phyloP scores from a whole-genome alignment of 495 filamentous ascomycete genomes.

The Aspergillus wentii region DNA sequence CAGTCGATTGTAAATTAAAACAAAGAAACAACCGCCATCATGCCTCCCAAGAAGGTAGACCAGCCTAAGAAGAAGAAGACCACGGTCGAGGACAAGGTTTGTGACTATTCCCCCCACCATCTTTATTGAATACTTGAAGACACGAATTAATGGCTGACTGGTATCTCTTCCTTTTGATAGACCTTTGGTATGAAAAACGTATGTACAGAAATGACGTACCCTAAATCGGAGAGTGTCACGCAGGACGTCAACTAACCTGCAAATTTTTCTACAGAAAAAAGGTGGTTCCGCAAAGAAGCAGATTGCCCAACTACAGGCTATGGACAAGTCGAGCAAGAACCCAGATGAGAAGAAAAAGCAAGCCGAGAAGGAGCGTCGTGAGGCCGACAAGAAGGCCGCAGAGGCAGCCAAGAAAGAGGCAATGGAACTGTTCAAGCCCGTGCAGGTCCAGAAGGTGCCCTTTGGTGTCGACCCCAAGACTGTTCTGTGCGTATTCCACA shows the following conservation, averaged over 20 bases:
- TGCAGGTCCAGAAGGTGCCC: conserved; percentile 92
- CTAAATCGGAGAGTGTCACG: not conserved
- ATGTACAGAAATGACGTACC: conserved; percentile 22
- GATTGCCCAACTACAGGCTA: conserved; percentile 73
- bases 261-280: conserved; percentile 65
- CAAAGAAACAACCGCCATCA: conserved; percentile 44
- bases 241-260: conserved; percentile 10
- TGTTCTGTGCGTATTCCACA: conserved; percentile 92
- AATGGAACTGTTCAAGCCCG: conserved; percentile 85
- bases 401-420: conserved; percentile 74
- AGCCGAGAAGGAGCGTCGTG: conserved; percentile 79
- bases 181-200: conserved; percentile 99
- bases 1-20: conserved; percentile 9
- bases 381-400: conserved; percentile 84
- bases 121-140: conserved; percentile 1
- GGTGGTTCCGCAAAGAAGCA: conserved; percentile 81
- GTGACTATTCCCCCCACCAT: conserved; percentile 3
- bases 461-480: conserved; percentile 99
- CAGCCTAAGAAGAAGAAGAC: conserved; percentile 66
- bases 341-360: conserved; percentile 84
- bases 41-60: conserved; percentile 83
- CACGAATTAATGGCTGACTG: conserved; percentile 11
- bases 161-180: conserved; percentile 16
- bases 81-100: conserved; percentile 79
- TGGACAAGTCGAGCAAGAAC: conserved; percentile 64